A percentile compares a stretch with the other conserved stretches of the same genome.
Evolutionary conservation across 768 basidiomycete genomes (phyloP).

Genomic region (Cystoderma amianthinum): DNA sequence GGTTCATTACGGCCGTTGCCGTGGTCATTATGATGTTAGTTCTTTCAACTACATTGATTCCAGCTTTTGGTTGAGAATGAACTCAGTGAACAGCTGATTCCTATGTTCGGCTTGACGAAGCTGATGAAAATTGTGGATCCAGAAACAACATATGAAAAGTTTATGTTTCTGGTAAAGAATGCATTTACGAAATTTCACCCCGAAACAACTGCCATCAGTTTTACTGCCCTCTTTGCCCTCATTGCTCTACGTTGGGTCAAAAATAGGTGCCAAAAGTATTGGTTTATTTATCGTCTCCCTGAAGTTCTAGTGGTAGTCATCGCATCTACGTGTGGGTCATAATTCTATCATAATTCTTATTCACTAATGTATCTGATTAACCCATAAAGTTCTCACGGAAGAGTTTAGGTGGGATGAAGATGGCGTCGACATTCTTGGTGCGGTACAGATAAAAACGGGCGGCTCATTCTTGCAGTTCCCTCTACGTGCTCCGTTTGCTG

Average conservation of each 20-base stretch:
- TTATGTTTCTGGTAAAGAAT: constrained; percentile 64
- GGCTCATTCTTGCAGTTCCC: constrained; percentile 70
- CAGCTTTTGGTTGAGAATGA: not conserved
- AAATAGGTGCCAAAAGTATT: constrained; percentile 47
- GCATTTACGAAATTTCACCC: constrained; percentile 49
- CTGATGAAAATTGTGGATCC: constrained; percentile 51
- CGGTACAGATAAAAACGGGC: constrained; percentile 58
- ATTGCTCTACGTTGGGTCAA: constrained; percentile 57
- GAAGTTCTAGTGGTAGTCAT: constrained; percentile 90
- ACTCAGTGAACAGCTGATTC: constrained; percentile 73
- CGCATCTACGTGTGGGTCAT: constrained; percentile 66
- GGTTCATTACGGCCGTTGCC: constrained; percentile 82
- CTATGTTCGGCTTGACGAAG: constrained; percentile 76
- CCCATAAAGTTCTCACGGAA: constrained; percentile 53
- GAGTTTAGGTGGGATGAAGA: constrained; percentile 66
- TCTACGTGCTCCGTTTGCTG: constrained; percentile 47
- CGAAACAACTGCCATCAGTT: constrained; percentile 69
- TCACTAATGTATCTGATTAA: not conserved
- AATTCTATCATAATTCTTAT: not conserved
- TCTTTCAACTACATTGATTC: not conserved
- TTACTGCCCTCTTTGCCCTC: constrained; percentile 60
- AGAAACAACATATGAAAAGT: constrained; percentile 68
- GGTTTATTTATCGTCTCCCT: constrained; percentile 76
- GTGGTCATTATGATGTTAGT: constrained; percentile 80
- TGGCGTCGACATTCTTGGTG: constrained; percentile 82